Conservation (phyloP, 495 filamentous ascomycete genomes). For the Trichocladium uniseriatum region DNA sequence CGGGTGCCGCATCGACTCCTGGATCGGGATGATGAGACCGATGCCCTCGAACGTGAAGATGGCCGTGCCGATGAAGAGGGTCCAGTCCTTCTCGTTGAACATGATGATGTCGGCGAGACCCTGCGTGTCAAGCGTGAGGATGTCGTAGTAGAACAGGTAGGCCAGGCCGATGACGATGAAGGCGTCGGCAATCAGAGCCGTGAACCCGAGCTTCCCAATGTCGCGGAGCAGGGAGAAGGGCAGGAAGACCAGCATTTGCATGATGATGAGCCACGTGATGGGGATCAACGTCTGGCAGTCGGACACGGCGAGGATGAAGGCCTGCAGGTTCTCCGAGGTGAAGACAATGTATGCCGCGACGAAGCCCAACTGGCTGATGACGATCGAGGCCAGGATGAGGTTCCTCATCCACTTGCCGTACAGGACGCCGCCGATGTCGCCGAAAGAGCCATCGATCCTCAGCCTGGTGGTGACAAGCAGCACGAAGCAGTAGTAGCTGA, state of each 20-base stretch:
- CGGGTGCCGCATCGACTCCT: constrained; percentile 88
- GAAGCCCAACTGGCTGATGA: constrained; percentile 90
- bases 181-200: constrained; percentile 80
- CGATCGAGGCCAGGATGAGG: constrained; percentile 81
- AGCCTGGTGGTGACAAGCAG: constrained; percentile 79
- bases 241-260: constrained; percentile 89
- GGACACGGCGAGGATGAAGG: constrained; percentile 76
- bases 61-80: constrained; percentile 93
- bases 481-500: constrained; percentile 96
- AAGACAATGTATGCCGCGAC: constrained; percentile 98
- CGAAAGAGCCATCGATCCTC: constrained; percentile 79
- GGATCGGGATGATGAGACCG: constrained; percentile 96
- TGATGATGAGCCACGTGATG: constrained; percentile 79
- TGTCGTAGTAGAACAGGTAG: constrained; percentile 93
- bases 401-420: constrained; percentile 83
- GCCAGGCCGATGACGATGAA: constrained; percentile 89
- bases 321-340: constrained; percentile 88
- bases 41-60: constrained; percentile 99
- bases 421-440: constrained; percentile 88
- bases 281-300: constrained; percentile 71
- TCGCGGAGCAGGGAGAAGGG: constrained; percentile 89
- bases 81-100: constrained; percentile 88
- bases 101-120: constrained; percentile 73
- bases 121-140: constrained; percentile 68
- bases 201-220: constrained; percentile 88